These are phyloP conservation scores for Biscogniauxia marginata DNA, from an alignment of 2,329 filamentous ascomycete species.

Conservation along the genomic window DNA sequence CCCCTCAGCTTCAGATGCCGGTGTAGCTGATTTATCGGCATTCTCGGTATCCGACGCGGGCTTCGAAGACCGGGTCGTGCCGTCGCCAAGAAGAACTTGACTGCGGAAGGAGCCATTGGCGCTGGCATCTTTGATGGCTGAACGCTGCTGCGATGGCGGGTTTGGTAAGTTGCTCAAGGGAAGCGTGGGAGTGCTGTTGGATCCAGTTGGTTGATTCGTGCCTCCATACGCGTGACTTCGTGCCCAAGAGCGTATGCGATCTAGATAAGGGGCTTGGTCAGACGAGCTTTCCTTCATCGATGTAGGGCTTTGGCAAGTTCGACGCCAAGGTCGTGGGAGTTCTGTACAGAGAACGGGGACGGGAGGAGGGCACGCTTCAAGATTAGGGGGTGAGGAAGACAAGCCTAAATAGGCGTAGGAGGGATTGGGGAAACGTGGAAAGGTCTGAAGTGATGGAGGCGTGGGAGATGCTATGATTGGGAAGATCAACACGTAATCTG, in stretches of 20 bases:
- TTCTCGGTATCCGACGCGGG: slow-evolving; percentile 28
- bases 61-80: slow-evolving; percentile 22
- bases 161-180: slow-evolving; percentile 37
- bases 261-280: slow-evolving; percentile 50
- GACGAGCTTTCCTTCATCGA: slow-evolving; percentile 64
- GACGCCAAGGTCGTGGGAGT: slow-evolving; percentile 32
- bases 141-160: slow-evolving; percentile 18
- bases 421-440: slow-evolving; percentile 12
- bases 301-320: slow-evolving; percentile 34
- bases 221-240: slow-evolving; percentile 55
- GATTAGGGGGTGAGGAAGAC: slow-evolving; percentile 13
- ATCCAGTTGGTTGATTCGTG: slow-evolving; percentile 39
- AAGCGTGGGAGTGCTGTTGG: slow-evolving; percentile 39
- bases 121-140: slow-evolving; percentile 21
- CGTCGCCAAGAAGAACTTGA: slow-evolving; percentile 23
- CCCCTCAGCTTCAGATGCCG: slow-evolving; percentile 50
- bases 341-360: slow-evolving; percentile 23
- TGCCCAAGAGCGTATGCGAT: slow-evolving; percentile 57
- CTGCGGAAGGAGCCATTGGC: slow-evolving; percentile 18
- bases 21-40: slow-evolving; percentile 35
- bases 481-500: slow-evolving; percentile 17
- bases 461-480: slow-evolving; percentile 20
- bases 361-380: slow-evolving; percentile 6
- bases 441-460: slow-evolving; percentile 6
- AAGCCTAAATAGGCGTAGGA: slow-evolving; percentile 26